These are phyloP conservation scores for Fraxinus angustifolia DNA, from an alignment of 305 asterid genomes.

Conservation along the genomic window DNA sequence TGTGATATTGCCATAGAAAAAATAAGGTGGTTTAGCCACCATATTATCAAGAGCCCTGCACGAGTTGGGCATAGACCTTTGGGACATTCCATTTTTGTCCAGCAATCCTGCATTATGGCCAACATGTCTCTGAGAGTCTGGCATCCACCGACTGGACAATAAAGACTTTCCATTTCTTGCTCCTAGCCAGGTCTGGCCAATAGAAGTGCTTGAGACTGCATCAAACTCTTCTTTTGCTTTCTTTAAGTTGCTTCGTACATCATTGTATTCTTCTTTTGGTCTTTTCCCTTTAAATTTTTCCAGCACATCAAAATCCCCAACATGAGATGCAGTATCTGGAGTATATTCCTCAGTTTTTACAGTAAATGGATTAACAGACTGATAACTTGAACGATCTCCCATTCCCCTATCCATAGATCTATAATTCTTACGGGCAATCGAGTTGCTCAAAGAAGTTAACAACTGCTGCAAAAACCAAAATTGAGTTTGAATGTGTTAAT, in stretches of 20 bases:
- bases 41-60: constrained; percentile 40
- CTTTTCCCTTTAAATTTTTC: constrained; percentile 65
- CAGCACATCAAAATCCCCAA: constrained; percentile 37
- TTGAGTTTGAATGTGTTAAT: not conserved
- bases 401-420: constrained; percentile 31
- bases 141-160: constrained; percentile 26
- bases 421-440: constrained; percentile 17
- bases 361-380: constrained; percentile 19
- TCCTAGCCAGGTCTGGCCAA: constrained; percentile 33
- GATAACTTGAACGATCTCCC: constrained; percentile 22
- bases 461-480: constrained; percentile 36
- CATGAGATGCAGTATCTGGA: constrained; percentile 30
- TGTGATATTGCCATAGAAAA: constrained; percentile 60
- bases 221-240: constrained; percentile 54
- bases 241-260: constrained; percentile 33
- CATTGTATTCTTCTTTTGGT: constrained; percentile 43
- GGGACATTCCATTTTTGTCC: constrained; percentile 36
- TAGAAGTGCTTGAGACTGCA: constrained; percentile 35
- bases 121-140: constrained; percentile 30
- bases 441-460: constrained; percentile 25
- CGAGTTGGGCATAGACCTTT: constrained; percentile 37
- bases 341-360: constrained; percentile 55
- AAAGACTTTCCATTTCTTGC: constrained; percentile 28
- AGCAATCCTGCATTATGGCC: constrained; percentile 22
- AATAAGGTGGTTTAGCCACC: constrained; percentile 70